A percentile compares a stretch with the other conserved stretches of the same genome.
Conservation (phyloP, 352 stramenopile species). For the Heterotrichella gracilis region DNA sequence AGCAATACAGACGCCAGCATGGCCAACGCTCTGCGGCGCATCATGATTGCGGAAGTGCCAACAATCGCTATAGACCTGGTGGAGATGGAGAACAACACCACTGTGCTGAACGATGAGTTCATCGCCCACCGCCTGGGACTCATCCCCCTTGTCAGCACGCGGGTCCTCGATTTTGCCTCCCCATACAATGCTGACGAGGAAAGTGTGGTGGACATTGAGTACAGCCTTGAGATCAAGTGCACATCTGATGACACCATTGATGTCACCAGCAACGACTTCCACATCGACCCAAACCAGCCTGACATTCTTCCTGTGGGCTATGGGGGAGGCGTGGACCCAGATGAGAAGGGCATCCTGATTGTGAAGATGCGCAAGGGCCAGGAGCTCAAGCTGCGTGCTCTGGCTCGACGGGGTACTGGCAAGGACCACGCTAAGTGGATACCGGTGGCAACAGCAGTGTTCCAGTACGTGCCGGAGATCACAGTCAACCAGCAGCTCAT, state of each 20-base stretch:
- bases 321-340: slow-evolving; percentile 37
- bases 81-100: slow-evolving; percentile 77
- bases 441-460: slow-evolving; percentile 61
- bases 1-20: no score
- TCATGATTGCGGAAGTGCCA: slow-evolving; percentile 74
- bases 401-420: slow-evolving; percentile 62
- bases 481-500: no score
- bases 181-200: slow-evolving; percentile 18
- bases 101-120: slow-evolving; percentile 88
- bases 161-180: no score
- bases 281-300: neutral
- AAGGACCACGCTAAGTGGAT: slow-evolving; percentile 91
- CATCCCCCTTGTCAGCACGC: slow-evolving; percentile 43
- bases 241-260: neutral
- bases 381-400: slow-evolving; percentile 57
- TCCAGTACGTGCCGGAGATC: no score
- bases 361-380: slow-evolving; percentile 71
- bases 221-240: slow-evolving; percentile 23
- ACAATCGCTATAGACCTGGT: slow-evolving; percentile 95
- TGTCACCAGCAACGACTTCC: neutral
- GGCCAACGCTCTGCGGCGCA: slow-evolving; percentile 71
- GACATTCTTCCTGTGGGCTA: neutral
- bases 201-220: slow-evolving; percentile 37
- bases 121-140: slow-evolving; percentile 79
- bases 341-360: slow-evolving; percentile 72